Conservation (phyloP, 106 monocot genomes). For the Allium fistulosum region DNA sequence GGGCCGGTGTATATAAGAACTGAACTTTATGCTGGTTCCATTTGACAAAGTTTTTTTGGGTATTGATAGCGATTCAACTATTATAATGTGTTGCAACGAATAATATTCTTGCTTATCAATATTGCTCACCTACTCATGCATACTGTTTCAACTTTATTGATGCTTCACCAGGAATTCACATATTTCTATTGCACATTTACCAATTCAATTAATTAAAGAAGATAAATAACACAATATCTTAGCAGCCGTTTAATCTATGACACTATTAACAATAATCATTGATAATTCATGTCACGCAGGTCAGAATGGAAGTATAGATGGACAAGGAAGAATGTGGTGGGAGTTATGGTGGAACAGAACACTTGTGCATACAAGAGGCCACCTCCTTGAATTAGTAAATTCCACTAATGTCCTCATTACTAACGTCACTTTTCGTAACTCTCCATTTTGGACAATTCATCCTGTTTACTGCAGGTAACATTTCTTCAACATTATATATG, state of each 20-base stretch:
- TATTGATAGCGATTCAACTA: too few relatives aligned
- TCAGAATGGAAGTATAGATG: constrained; percentile 90
- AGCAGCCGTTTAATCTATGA: too few relatives aligned
- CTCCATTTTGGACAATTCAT: constrained; percentile 94
- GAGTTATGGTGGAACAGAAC: constrained; percentile 94
- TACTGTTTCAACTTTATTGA: background rate
- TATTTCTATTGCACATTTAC: background rate
- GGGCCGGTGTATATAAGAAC: background rate
- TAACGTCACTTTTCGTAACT: constrained; percentile 74
- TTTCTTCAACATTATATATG: background rate
- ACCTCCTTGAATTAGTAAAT: constrained; percentile 81
- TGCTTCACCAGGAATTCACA: background rate
- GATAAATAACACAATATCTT: background rate
- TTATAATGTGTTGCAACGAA: too few relatives aligned
- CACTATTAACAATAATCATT: too few relatives aligned
- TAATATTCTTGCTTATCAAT: too few relatives aligned
- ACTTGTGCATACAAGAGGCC: constrained; percentile 73
- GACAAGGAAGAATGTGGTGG: constrained; percentile 95
- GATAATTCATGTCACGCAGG: constrained; percentile 29
- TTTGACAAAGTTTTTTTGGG: background rate
- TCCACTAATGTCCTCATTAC: constrained; percentile 78
- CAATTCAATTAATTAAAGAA: background rate
- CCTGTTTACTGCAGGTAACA: constrained; percentile 86
- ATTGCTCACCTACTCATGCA: too few relatives aligned
- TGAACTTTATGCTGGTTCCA: background rate